phyloP scores from a whole-genome alignment of 805 yeast genomes.

The Pichia exigua region DNA sequence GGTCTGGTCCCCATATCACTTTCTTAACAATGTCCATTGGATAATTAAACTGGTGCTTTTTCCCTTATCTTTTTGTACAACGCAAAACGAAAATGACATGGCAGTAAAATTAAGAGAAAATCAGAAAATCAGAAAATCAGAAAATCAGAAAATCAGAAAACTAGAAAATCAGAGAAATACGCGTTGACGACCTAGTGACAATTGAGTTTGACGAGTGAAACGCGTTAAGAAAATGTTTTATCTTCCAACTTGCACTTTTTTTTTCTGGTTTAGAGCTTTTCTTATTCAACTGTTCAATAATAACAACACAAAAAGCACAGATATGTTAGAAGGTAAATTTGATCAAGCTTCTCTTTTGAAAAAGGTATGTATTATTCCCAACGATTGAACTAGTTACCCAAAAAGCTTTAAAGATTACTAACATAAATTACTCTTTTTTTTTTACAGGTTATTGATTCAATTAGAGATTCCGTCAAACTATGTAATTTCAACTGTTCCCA shows the following conservation, averaged over 20 bases:
- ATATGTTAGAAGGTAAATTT: constrained; percentile 94
- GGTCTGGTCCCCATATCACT: constrained; percentile 95
- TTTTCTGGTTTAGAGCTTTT: background rate
- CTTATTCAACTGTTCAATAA: background rate
- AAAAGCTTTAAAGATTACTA: background rate
- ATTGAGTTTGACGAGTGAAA: background rate
- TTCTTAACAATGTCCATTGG: constrained; percentile 77
- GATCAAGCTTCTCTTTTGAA: constrained; percentile 88
- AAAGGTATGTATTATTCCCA: constrained; percentile 37
- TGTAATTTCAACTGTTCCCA: constrained; percentile 98
- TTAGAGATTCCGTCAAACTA: constrained; percentile 87
- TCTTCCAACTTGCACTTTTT: background rate
- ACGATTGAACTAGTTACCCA: background rate
- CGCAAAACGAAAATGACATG: background rate
- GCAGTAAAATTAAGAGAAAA: background rate
- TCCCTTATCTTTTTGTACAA: background rate
- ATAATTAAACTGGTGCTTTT: too few species aligned
- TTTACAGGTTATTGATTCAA: constrained; percentile 70
- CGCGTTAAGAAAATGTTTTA: background rate
- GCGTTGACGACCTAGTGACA: background rate
- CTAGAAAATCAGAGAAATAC: background rate
- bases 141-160: background rate
- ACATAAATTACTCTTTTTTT: background rate
- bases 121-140: background rate
- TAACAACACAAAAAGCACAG: background rate